Base-by-base conservation (phyloP, 306 rosid genomes). In the Malus fusca region DNA sequence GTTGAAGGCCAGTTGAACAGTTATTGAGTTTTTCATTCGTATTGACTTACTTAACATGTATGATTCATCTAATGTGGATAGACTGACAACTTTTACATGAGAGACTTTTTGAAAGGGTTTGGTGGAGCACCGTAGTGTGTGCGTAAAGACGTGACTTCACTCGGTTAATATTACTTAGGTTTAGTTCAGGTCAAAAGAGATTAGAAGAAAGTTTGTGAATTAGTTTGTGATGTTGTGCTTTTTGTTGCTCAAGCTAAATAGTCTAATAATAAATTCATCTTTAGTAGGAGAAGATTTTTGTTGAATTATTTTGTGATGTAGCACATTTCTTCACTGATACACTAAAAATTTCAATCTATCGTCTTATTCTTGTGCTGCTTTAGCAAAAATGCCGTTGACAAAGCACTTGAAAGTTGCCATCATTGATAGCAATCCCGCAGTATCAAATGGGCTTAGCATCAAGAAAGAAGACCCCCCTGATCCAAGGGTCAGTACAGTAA, bases 401-500 rank as follows among this genome's bases (percentile, higher is more conserved):
- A 92, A 89, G 89, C 92, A 88, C 77, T 87, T 95, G 87, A 88
- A 79, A 52, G 94, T 95, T 77, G 98, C 98, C 79, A 92, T 92
- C 82, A 85, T 95, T 71, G 98, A 95, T 88, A 88, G 97, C 86
- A 95, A 90, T 83, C 98, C 98, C 21, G 93, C 93, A 63, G 75
- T 95, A 9, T 82, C 75, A 22, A 75, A 86, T 75, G 72, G 82
- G 75, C 51, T 82, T 66, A n/a, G 76, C 79, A 77, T 89, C 78
- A 90, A 89, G 74, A 92, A 88, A 78, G 97, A 90, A 42, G 93
- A 82, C 33, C 88, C 92, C 58, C 97, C 98, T 10, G 97, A 90
- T 88, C 84, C 98, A 79, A 90, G 98, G 82, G 98, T 90, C 85
- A 95, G 97, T 85, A 89, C 97, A 59, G 90, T 95, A 43, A 92